These are phyloP conservation scores for Coemansia sp. DNA, from an alignment of 192 early-diverging fungal species.

Conservation along the genomic window DNA sequence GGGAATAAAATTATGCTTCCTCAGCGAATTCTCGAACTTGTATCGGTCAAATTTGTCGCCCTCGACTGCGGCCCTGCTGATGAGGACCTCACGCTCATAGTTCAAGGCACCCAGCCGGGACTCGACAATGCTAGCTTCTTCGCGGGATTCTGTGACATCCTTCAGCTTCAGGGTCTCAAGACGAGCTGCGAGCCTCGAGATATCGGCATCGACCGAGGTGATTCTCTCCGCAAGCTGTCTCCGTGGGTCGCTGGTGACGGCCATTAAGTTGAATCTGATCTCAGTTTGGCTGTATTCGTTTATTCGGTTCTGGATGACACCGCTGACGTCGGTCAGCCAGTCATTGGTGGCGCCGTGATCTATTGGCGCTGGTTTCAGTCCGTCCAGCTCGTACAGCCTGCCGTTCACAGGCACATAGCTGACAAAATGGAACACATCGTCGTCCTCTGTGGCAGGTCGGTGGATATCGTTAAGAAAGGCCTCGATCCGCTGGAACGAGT, in stretches of 20 bases:
- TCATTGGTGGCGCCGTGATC: slow-evolving; percentile 66
- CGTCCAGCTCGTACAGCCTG: slow-evolving; percentile 76
- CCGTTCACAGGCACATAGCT: slow-evolving; percentile 74
- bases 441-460: slow-evolving; percentile 57
- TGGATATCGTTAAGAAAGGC: slow-evolving; percentile 69
- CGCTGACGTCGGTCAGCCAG: slow-evolving; percentile 65
- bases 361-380: slow-evolving; percentile 65
- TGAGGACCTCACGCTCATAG: slow-evolving; percentile 54
- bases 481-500: slow-evolving; percentile 77
- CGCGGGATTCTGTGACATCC: slow-evolving; percentile 35
- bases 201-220: slow-evolving; percentile 49
- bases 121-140: slow-evolving; percentile 27
- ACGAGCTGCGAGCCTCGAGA: slow-evolving; percentile 27
- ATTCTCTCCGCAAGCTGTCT: slow-evolving; percentile 58
- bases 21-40: slow-evolving; percentile 65
- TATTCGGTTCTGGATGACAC: slow-evolving; percentile 72
- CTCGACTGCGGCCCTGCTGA: slow-evolving; percentile 61
- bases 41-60: slow-evolving; percentile 62
- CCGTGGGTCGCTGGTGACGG: slow-evolving; percentile 66
- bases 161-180: slow-evolving; percentile 39
- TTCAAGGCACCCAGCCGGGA: slow-evolving; percentile 47
- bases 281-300: slow-evolving; percentile 59
- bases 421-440: slow-evolving; percentile 81
- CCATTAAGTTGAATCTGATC: slow-evolving; percentile 81
- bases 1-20: slow-evolving; percentile 79